Percentiles rank a stretch among this genome's conserved stretches.
Evolutionary conservation across 495 filamentous ascomycete species (phyloP).

Genomic region (Xylaria castorea): DNA sequence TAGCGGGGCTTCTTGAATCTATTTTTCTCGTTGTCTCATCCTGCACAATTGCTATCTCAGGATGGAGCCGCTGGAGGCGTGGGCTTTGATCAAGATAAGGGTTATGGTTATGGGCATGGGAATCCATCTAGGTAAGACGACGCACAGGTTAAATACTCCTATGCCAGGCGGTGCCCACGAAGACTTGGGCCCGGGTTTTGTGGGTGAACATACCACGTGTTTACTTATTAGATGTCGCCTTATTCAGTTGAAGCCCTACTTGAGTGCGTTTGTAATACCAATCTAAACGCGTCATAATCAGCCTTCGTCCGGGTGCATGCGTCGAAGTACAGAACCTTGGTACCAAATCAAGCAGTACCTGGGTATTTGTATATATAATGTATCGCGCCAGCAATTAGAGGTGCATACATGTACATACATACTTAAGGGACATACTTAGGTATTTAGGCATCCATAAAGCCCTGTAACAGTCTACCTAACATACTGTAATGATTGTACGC

Average conservation of each 20-base stretch:
- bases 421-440: neutral
- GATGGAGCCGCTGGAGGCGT: neutral
- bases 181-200: neutral
- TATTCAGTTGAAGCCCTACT: neutral
- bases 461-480: no score
- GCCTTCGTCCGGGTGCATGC: neutral
- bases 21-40: neutral
- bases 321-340: neutral
- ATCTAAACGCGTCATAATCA: neutral
- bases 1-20: neutral
- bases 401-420: neutral
- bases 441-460: neutral
- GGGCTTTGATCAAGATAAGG: neutral
- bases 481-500: no score
- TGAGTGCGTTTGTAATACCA: neutral
- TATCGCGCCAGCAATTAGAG: neutral
- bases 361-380: neutral
- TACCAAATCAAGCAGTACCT: no score
- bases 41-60: neutral
- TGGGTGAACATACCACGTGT: neutral
- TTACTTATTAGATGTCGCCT: neutral
- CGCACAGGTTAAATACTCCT: neutral
- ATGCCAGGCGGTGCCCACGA: no score
- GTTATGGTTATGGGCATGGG: neutral
- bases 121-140: neutral